A percentile compares a stretch with the other conserved stretches of the same genome.
These are phyloP conservation scores for Neurospora sp. DNA, from an alignment of 495 filamentous ascomycete genomes.

Conservation along the genomic window DNA sequence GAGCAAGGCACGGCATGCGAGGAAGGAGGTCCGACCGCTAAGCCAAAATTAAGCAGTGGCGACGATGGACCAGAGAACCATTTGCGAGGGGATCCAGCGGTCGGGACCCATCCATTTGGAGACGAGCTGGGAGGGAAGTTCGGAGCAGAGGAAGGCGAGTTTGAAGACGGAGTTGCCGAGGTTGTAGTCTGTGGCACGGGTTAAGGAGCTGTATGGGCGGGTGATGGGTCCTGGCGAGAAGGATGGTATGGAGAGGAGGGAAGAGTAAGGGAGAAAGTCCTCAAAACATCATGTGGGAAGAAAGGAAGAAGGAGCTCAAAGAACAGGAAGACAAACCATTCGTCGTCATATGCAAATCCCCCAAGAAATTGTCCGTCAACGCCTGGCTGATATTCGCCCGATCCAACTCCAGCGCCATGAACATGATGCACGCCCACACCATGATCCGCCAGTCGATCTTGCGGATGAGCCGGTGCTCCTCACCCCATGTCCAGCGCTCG, in stretches of 20 bases:
- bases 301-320: too few species aligned
- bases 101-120: slow-evolving; percentile 74
- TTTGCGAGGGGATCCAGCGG: slow-evolving; percentile 76
- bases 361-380: slow-evolving; percentile 30
- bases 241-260: too few species aligned
- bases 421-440: slow-evolving; percentile 64
- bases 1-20: slow-evolving; percentile 52
- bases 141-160: slow-evolving; percentile 56
- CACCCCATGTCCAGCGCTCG: slow-evolving; percentile 33
- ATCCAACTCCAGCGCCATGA: slow-evolving; percentile 76
- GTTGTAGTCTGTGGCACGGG: slow-evolving; percentile 48
- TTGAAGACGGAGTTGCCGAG: slow-evolving; percentile 67
- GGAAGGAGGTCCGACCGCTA: slow-evolving; percentile 50
- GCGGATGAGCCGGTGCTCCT: slow-evolving; percentile 27
- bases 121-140: slow-evolving; percentile 67
- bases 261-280: too few species aligned
- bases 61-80: slow-evolving; percentile 68
- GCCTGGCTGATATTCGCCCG: slow-evolving; percentile 50
- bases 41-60: slow-evolving; percentile 60
- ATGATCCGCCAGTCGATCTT: slow-evolving; percentile 35
- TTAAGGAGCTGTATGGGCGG: slow-evolving; percentile 2
- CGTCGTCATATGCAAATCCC: slow-evolving; percentile 24
- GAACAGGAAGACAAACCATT: slow-evolving; percentile 17
- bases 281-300: too few species aligned
- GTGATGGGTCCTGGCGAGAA: too few species aligned